phyloP scores from a whole-genome alignment of 257 asterid genomes.

The Eucommia ulmoides region DNA sequence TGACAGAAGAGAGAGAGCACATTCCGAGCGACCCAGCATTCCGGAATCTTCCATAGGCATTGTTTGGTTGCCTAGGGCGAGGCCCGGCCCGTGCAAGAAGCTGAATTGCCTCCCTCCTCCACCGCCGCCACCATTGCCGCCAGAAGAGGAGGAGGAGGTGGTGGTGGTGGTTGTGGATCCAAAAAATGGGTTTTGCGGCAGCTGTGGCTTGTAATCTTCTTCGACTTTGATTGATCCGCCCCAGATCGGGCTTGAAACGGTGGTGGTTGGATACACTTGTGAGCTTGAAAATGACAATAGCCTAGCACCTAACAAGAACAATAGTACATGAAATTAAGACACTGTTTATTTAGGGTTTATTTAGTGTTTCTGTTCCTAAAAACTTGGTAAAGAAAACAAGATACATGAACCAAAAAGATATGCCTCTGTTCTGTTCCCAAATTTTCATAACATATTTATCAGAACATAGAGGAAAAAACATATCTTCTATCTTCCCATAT shows the following conservation, averaged over 20 bases:
- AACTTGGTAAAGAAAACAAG: too few species aligned
- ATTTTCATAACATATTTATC: too few species aligned
- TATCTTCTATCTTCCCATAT: too few species aligned
- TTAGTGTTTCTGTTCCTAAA: too few species aligned
- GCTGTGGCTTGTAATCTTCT: neutral
- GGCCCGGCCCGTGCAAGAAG: neutral
- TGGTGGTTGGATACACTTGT: neutral
- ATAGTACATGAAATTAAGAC: too few species aligned
- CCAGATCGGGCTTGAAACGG: neutral
- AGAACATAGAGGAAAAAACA: too few species aligned
- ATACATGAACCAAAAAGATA: too few species aligned
- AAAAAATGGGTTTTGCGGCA: neutral
- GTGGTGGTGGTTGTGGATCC: neutral
- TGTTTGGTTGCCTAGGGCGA: neutral
- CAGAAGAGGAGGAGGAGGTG: too few species aligned
- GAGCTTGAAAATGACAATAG: neutral
- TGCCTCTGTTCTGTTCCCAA: too few species aligned
- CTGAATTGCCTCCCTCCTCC: neutral
- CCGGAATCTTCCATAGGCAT: neutral
- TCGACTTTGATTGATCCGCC: neutral
- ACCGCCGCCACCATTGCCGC: too few species aligned
- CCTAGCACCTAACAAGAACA: neutral
- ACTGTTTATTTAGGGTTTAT: too few species aligned
- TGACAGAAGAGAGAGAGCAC: slow-evolving; percentile 6
- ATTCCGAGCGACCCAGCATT: neutral